Percentiles rank a stretch among this genome's conserved stretches.
Evolutionary conservation across 345 rosid species (phyloP).

Genomic region (Triadica sebifera): DNA sequence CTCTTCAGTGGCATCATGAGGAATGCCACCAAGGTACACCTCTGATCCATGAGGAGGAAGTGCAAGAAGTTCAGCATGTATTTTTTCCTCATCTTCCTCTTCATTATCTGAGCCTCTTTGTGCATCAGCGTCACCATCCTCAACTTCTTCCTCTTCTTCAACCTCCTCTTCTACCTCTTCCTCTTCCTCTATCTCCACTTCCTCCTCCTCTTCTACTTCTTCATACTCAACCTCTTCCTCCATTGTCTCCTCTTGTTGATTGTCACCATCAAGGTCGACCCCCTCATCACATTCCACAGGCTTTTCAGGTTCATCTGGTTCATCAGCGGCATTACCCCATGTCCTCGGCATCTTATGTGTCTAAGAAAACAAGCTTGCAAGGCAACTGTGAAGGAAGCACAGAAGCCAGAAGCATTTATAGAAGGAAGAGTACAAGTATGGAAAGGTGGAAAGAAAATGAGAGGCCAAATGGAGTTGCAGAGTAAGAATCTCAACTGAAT

Average conservation of each 20-base stretch:
- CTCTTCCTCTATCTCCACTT: slow-evolving; percentile 32
- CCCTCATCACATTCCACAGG: slow-evolving; percentile 20
- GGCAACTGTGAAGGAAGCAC: slow-evolving; percentile 40
- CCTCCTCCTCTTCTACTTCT: slow-evolving; percentile 34
- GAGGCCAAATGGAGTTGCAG: slow-evolving; percentile 35
- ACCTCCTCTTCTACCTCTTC: slow-evolving; percentile 30
- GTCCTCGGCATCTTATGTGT: slow-evolving; percentile 32
- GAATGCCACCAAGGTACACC: slow-evolving; percentile 35
- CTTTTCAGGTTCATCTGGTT: slow-evolving; percentile 28
- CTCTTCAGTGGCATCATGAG: slow-evolving; percentile 26
- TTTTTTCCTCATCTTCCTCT: slow-evolving; percentile 14
- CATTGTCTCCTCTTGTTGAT: slow-evolving; percentile 27
- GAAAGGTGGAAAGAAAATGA: slow-evolving; percentile 34
- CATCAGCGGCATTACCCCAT: slow-evolving; percentile 21
- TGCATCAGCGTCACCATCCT: slow-evolving; percentile 21
- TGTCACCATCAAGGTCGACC: slow-evolving; percentile 33
- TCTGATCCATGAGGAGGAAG: slow-evolving; percentile 41
- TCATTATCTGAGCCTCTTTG: slow-evolving; percentile 11
- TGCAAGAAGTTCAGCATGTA: slow-evolving; percentile 30
- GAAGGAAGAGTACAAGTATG: slow-evolving; percentile 31
- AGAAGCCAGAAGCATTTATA: slow-evolving; percentile 37
- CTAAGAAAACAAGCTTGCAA: slow-evolving; percentile 32
- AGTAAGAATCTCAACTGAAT: slow-evolving; percentile 28
- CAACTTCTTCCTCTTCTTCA: slow-evolving; percentile 36
- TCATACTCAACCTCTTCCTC: slow-evolving; percentile 35